Evolutionary conservation across 2,329 filamentous ascomycete genomes (phyloP).

Genomic region (Aspergillus udagawae): DNA sequence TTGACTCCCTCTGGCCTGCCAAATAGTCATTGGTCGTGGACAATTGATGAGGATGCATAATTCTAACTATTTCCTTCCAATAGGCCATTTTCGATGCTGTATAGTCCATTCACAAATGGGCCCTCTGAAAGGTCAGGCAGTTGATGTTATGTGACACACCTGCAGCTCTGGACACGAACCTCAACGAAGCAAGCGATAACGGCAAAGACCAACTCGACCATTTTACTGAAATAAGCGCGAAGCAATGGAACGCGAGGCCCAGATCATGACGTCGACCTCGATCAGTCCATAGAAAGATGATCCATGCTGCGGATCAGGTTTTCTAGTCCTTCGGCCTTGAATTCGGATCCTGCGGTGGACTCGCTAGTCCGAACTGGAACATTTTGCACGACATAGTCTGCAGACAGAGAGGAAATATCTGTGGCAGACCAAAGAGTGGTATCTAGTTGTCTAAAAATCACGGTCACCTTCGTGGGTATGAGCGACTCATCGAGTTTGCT

Average conservation of each 20-base stretch:
- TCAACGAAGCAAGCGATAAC: neutral
- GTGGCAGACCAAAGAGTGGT: conserved; percentile 15
- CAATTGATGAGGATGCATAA: neutral
- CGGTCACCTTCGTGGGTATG: conserved; percentile 13
- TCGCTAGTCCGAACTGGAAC: neutral
- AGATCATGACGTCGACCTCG: neutral
- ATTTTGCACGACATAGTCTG: conserved; percentile 20
- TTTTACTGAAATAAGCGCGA: neutral
- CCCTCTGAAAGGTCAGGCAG: neutral
- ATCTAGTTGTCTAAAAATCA: conserved; percentile 14
- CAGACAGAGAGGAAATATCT: conserved; percentile 16
- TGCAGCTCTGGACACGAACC: neutral
- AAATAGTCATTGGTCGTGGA: neutral
- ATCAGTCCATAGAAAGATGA: conserved; percentile 1
- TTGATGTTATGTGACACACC: neutral
- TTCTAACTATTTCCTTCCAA: neutral
- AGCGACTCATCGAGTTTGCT: conserved; percentile 8
- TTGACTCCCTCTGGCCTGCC: neutral
- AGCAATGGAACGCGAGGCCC: neutral
- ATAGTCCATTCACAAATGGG: neutral
- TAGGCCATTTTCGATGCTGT: neutral
- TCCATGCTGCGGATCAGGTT: conserved; percentile 8
- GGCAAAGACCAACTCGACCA: neutral
- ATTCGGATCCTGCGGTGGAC: neutral
- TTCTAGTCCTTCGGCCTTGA: conserved; percentile 7